Percentiles rank a stretch among this genome's conserved stretches.
phyloP scores from a whole-genome alignment of 345 rosid species.

The Barbarea vulgaris region DNA sequence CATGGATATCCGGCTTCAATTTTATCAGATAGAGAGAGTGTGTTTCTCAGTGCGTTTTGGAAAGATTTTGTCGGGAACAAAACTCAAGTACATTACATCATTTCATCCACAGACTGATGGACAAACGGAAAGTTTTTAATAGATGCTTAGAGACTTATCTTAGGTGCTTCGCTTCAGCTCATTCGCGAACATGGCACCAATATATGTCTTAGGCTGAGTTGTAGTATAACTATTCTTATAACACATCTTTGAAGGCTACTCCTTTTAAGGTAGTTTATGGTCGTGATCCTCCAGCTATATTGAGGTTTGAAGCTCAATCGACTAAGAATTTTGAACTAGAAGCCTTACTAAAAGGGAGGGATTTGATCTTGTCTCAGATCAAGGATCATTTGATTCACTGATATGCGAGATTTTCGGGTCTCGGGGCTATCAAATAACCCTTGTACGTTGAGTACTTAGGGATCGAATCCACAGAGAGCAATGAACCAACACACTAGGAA shows the following conservation, averaged over 20 bases:
- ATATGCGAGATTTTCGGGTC: no score
- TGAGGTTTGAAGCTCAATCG: background rate
- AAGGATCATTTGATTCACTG: background rate
- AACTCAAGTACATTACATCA: background rate
- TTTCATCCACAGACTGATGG: background rate
- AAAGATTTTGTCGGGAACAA: no score
- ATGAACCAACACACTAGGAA: no score
- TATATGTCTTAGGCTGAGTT: no score
- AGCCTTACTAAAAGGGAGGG: accelerated
- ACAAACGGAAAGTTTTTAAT: background rate
- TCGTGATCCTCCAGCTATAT: accelerated
- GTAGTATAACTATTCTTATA: no score
- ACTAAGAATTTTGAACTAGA: background rate
- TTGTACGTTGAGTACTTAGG: no score
- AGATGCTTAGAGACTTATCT: background rate
- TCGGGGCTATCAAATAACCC: no score
- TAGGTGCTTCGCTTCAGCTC: background rate
- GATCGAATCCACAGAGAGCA: no score
- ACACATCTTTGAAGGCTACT: background rate
- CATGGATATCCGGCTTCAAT: no score
- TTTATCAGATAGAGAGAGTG: no score
- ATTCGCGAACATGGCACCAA: no score
- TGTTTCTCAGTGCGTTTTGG: no score
- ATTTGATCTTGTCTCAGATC: background rate
- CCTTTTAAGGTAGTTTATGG: background rate